phyloP scores from a whole-genome alignment of 495 filamentous ascomycete species.

The Penicillium lagena region DNA sequence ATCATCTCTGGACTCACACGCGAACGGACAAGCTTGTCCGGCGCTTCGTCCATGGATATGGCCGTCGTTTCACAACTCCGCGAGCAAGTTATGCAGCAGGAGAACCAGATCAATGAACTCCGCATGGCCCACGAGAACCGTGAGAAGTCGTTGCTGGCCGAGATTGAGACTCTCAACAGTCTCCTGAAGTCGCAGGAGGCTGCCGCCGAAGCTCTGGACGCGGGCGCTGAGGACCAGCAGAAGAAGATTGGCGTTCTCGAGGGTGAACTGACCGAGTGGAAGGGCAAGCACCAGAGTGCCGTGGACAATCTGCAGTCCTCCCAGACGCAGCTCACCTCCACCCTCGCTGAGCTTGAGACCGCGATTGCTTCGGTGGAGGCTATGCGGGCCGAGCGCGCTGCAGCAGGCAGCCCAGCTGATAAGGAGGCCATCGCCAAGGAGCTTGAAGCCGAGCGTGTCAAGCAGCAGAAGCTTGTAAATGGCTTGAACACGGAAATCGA shows the following conservation, averaged over 20 bases:
- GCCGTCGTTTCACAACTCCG: conserved; percentile 82
- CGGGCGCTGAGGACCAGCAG: conserved; percentile 44
- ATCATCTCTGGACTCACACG: conserved; percentile 92
- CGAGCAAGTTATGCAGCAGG: conserved; percentile 79
- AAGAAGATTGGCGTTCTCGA: conserved; percentile 68
- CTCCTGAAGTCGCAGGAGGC: conserved; percentile 44
- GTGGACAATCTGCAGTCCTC: conserved; percentile 66
- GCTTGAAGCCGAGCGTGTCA: conserved; percentile 44
- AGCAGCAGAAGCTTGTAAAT: conserved; percentile 61
- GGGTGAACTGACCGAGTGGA: conserved; percentile 66
- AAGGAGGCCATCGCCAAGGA: conserved; percentile 39
- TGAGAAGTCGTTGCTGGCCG: conserved; percentile 64
- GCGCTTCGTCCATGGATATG: conserved; percentile 82
- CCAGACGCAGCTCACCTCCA: conserved; percentile 65
- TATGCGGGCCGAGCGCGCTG: conserved; percentile 37
- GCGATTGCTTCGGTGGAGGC: conserved; percentile 39
- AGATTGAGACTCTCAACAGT: conserved; percentile 61
- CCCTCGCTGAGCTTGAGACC: conserved; percentile 64
- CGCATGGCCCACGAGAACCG: conserved; percentile 64
- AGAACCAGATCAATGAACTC: conserved; percentile 69
- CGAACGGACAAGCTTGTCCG: conserved; percentile 81
- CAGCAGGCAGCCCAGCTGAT: conserved; percentile 25
- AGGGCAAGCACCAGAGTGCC: conserved; percentile 64
- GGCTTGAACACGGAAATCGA: conserved; percentile 69
- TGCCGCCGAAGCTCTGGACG: conserved; percentile 36